Evolutionary conservation across 805 yeast genomes (phyloP), one percentile per base, ranked within the genome.

Genomic region (Ogataea allantospora): DNA sequence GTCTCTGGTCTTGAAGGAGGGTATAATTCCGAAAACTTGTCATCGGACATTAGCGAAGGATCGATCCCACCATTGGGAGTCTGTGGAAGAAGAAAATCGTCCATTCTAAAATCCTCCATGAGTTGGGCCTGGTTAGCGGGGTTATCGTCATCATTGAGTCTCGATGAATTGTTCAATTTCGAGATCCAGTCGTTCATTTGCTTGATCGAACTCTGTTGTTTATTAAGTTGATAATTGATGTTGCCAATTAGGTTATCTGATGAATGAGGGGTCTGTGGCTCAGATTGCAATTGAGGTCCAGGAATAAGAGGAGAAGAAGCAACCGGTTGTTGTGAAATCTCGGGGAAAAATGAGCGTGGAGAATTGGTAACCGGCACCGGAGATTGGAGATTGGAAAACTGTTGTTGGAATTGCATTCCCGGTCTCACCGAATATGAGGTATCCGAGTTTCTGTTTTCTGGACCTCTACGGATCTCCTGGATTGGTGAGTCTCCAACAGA

Each of bases 161-260:
- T 39, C 13, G 35, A 10, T 21, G 23, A 9, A 21, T 21, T 21
- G 22, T 33, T 41, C 25, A 68, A 46, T 42, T 57, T 67, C 36
- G 65, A 71, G 31, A 75, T 66, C 79, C 79, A 75, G 43, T 76
- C 80, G 51, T 73, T 77, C 2, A 73, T 77, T 50, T 75, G 79
- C 53, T 66, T 74, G 37, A 76, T 65, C 3, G 77, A 68, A 43
- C 67, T 71, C 9, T 77, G 78, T 46, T 75, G 77, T 48, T 66
- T 69, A 33, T 58, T 57, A 8, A 75, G 57, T 40, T 66, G 75
- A 30, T 66, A 67, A 45, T 75, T 77, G 31, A 76, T 63, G 13
- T 67, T 73, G 16, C 62, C 60, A 52, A 63, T 53, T 15, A 55
- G 26, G n/a, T 46, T 27, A 7, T 50, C 50, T 4, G 59, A 48